A percentile compares a stretch with the other conserved stretches of the same genome.
phyloP scores from a whole-genome alignment of 1,139 yeast species.

The Yamadazyma mexicana region DNA sequence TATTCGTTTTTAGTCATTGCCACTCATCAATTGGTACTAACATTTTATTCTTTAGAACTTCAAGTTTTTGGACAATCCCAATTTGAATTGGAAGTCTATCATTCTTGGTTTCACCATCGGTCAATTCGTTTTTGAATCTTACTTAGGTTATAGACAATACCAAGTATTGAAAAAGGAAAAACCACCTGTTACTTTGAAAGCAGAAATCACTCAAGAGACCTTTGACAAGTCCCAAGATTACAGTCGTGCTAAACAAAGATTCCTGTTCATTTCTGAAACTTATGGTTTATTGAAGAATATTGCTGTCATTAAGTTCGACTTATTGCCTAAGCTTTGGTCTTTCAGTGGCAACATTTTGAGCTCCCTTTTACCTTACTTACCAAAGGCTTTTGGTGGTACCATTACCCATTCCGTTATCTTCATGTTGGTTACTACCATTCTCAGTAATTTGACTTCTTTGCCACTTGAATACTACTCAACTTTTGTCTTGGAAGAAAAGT shows the following conservation, averaged over 20 bases:
- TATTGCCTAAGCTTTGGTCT: constrained; percentile 71
- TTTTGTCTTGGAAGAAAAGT: constrained; percentile 88
- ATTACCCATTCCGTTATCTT: constrained; percentile 72
- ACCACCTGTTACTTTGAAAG: constrained; percentile 64
- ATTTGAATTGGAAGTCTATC: constrained; percentile 76
- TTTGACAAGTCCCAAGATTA: constrained; percentile 78
- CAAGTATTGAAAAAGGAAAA: constrained; percentile 54
- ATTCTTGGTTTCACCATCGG: constrained; percentile 75
- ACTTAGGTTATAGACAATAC: constrained; percentile 76
- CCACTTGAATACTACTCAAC: constrained; percentile 76
- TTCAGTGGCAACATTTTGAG: constrained; percentile 45
- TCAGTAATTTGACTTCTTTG: constrained; percentile 53
- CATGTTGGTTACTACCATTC: constrained; percentile 42
- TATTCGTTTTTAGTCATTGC: too few species aligned
- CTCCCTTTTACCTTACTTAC: constrained; percentile 32
- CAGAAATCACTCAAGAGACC: constrained; percentile 68
- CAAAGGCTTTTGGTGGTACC: constrained; percentile 50
- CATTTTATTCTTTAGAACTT: constrained; percentile 18
- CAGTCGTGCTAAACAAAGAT: constrained; percentile 77
- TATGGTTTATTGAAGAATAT: constrained; percentile 58
- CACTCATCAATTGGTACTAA: constrained; percentile 14
- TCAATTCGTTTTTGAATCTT: constrained; percentile 72
- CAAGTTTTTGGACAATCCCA: constrained; percentile 41
- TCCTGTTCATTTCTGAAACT: constrained; percentile 58
- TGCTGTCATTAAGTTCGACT: constrained; percentile 57